Conservation (phyloP, 768 basidiomycete genomes). For the Termitomyces sp. region DNA sequence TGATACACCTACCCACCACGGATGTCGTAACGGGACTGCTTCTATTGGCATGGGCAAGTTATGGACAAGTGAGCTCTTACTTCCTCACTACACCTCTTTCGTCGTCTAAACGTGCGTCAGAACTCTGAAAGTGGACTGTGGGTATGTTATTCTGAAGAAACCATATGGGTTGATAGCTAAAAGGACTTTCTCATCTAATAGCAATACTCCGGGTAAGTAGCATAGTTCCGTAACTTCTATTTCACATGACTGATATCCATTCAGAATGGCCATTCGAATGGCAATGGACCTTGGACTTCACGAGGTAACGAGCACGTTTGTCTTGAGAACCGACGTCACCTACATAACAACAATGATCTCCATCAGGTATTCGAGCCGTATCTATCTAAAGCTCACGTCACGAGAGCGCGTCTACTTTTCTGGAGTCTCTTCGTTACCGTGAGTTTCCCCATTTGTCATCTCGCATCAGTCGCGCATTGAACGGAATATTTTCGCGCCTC, state of each 20-base stretch:
- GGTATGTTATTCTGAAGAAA: conserved; percentile 7
- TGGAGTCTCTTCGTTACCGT: conserved; percentile 16
- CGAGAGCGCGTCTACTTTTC: conserved; percentile 12
- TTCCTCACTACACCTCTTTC: background rate
- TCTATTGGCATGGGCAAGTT: conserved; percentile 14
- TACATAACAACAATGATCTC: background rate
- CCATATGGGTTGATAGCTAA: background rate
- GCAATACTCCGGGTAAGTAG: conserved; percentile 15
- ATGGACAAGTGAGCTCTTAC: conserved; percentile 10
- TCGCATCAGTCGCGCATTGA: background rate
- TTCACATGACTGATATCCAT: background rate
- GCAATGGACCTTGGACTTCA: conserved; percentile 14
- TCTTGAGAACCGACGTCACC: background rate
- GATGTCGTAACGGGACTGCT: conserved; percentile 15
- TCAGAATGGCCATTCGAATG: conserved; percentile 17
- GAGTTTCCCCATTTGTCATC: background rate
- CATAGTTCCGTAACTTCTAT: background rate
- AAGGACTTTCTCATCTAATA: background rate
- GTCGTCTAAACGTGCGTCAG: conserved; percentile 2
- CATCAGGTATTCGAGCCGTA: conserved; percentile 11
- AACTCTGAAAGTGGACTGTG: conserved; percentile 16
- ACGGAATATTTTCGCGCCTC: background rate
- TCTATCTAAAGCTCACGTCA: conserved; percentile 10
- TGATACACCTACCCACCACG: conserved; percentile 13
- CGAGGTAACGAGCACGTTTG: conserved; percentile 11